Percentiles rank a stretch among this genome's conserved stretches.
Conservation (phyloP, 179 eudicot species). For the Amaranthus tricolor region DNA sequence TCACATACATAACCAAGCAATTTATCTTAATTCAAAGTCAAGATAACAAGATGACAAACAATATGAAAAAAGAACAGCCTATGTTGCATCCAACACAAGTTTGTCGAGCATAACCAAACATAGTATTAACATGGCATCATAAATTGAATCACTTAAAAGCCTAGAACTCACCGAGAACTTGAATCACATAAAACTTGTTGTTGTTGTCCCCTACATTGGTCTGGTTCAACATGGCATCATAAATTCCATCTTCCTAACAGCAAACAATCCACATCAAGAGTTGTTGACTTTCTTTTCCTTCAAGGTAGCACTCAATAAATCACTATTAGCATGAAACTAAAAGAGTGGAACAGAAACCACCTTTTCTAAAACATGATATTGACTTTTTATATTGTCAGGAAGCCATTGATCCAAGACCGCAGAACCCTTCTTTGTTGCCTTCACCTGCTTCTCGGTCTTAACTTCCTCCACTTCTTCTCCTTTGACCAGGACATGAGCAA, state of each 20-base stretch:
- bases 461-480: constrained; percentile 27
- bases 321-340: neutral
- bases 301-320: neutral
- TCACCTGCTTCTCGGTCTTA: constrained; percentile 69
- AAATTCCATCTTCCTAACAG: constrained; percentile 71
- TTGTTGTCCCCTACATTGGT: constrained; percentile 92
- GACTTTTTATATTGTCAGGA: constrained; percentile 64
- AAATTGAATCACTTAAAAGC: neutral
- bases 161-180: constrained; percentile 61
- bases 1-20: neutral
- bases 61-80: neutral
- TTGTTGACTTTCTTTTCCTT: neutral
- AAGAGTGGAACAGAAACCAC: constrained; percentile 29
- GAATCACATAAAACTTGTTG: constrained; percentile 89
- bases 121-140: neutral
- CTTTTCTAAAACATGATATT: constrained; percentile 79
- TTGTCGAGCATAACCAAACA: constrained; percentile 6
- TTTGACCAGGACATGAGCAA: neutral
- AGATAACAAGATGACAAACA: neutral
- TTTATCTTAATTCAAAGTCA: neutral
- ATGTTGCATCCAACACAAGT: neutral
- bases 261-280: neutral
- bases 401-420: constrained; percentile 94
- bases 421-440: constrained; percentile 87
- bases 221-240: constrained; percentile 99